Evolutionary conservation across 108 stramenopile species (phyloP).

Genomic region (Seminavis robusta): DNA sequence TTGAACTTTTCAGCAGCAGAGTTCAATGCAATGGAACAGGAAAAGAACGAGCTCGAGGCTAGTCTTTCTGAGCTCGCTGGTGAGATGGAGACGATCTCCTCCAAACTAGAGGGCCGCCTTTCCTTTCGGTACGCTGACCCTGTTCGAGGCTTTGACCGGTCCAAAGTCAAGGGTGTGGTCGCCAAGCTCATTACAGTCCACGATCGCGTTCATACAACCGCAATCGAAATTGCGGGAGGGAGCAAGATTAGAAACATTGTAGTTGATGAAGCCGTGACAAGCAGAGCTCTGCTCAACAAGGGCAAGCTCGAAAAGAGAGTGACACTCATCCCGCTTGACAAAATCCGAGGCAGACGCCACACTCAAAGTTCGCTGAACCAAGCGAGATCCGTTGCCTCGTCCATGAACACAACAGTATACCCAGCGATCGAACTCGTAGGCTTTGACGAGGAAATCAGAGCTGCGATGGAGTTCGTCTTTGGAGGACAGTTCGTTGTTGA

Average conservation of each 20-base stretch:
- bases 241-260: conserved; percentile 96
- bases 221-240: conserved; percentile 96
- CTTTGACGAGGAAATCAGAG: conserved; percentile 91
- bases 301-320: conserved; percentile 92
- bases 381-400: conserved; percentile 68
- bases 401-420: conserved; percentile 66
- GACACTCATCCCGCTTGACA: conserved; percentile 97
- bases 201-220: conserved; percentile 76
- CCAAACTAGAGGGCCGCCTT: conserved; percentile 85
- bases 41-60: conserved; percentile 61
- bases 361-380: conserved; percentile 34
- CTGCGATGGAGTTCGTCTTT: conserved; percentile 95
- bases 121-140: conserved; percentile 92
- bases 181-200: conserved; percentile 87
- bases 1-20: conserved; percentile 58
- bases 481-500: conserved; percentile 93
- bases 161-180: conserved; percentile 93
- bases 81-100: conserved; percentile 69
- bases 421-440: conserved; percentile 95
- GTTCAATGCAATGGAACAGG: conserved; percentile 59
- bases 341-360: conserved; percentile 69
- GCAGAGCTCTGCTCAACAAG: conserved; percentile 91
- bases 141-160: conserved; percentile 88
- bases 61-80: conserved; percentile 47
- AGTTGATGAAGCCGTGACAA: conserved; percentile 94